Evolutionary conservation across 2,329 filamentous ascomycete species (phyloP).

Genomic region (Phyllachora maydis): DNA sequence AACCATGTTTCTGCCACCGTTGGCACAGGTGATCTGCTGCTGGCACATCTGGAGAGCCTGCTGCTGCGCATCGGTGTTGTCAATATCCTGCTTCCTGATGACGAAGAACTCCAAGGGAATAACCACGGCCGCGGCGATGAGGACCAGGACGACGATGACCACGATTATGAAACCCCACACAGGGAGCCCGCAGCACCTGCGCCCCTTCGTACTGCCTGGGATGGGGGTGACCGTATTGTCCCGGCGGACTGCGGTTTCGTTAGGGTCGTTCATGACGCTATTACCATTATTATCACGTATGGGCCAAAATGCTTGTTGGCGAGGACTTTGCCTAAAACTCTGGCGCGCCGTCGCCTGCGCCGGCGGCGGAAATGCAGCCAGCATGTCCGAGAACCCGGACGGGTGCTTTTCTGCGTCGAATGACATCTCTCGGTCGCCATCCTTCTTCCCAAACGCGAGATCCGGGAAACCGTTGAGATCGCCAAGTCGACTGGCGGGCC

Average conservation of each 20-base stretch:
- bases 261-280: no score
- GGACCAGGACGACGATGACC: conserved; percentile 41
- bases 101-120: conserved; percentile 51
- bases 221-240: background rate
- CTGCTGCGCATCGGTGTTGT: no score
- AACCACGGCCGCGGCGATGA: conserved; percentile 64
- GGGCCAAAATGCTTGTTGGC: no score
- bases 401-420: conserved; percentile 21
- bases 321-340: no score
- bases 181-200: conserved; percentile 69
- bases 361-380: conserved; percentile 43
- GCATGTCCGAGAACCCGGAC: conserved; percentile 40
- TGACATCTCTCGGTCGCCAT: conserved; percentile 17
- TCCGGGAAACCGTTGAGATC: conserved; percentile 28
- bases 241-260: no score
- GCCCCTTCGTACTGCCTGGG: conserved; percentile 16
- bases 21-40: conserved; percentile 43
- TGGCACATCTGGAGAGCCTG: conserved; percentile 34
- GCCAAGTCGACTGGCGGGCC: conserved; percentile 37
- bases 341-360: conserved; percentile 22
- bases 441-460: conserved; percentile 16
- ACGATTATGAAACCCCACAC: conserved; percentile 55
- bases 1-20: conserved; percentile 61
- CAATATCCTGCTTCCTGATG: conserved; percentile 23
- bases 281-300: conserved; percentile 14